Evolutionary conservation across 2,329 filamentous ascomycete genomes (phyloP).

Genomic region (Tolypocladium guangdongense): DNA sequence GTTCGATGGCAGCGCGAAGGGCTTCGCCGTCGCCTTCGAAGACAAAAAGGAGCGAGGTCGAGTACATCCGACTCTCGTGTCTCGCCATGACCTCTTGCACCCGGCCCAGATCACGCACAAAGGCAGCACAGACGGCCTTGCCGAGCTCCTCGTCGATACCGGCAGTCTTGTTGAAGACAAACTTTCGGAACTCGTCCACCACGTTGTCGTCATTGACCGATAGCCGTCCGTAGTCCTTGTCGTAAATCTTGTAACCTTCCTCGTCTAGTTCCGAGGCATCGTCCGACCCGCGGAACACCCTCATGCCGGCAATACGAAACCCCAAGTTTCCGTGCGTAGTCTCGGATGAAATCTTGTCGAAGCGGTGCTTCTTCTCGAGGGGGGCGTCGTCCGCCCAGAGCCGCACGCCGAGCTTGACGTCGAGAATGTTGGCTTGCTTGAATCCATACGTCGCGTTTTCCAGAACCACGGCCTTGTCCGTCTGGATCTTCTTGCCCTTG

Average conservation of each 20-base stretch:
- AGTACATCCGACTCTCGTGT: constrained; percentile 55
- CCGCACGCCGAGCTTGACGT: constrained; percentile 79
- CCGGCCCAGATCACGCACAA: constrained; percentile 39
- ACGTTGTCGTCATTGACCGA: constrained; percentile 43
- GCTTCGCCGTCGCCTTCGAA: constrained; percentile 52
- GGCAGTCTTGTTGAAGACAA: constrained; percentile 46
- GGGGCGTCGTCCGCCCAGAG: constrained; percentile 73
- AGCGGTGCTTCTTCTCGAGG: constrained; percentile 45
- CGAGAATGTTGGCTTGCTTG: constrained; percentile 76
- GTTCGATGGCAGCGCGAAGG: constrained; percentile 39
- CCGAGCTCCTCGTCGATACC: constrained; percentile 49
- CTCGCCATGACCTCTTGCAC: constrained; percentile 42
- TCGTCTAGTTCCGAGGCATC: constrained; percentile 38
- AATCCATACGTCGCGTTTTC: constrained; percentile 78
- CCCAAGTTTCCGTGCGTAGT: constrained; percentile 51
- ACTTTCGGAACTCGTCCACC: constrained; percentile 40
- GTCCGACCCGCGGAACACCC: constrained; percentile 46
- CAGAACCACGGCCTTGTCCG: constrained; percentile 70
- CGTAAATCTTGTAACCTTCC: constrained; percentile 48
- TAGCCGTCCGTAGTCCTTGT: constrained; percentile 50
- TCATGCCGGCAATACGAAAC: constrained; percentile 56
- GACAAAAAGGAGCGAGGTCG: constrained; percentile 49
- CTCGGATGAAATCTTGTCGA: constrained; percentile 45
- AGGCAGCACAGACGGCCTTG: constrained; percentile 41
- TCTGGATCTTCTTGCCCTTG: constrained; percentile 53